Evolutionary conservation across 2,329 filamentous ascomycete genomes (phyloP).

Genomic region (Berkeleyomyces rouxiae): DNA sequence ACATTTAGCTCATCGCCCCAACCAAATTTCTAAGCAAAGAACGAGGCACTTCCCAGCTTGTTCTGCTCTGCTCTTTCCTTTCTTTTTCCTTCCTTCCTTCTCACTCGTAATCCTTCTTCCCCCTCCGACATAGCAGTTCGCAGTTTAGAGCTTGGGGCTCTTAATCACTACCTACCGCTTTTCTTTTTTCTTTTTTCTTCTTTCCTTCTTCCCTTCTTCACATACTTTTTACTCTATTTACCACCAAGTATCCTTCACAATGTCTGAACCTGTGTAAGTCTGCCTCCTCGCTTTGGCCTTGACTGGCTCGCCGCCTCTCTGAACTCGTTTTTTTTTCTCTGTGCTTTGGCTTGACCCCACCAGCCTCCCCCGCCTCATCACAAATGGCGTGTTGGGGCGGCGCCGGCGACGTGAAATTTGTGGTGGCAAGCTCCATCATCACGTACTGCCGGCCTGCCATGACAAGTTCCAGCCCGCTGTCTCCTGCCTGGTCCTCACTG

Average conservation of each 20-base stretch:
- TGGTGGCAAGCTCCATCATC: too few species aligned
- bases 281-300: slow-evolving; percentile 3
- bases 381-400: too few species aligned
- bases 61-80: slow-evolving; percentile 1
- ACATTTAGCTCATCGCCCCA: slow-evolving; percentile 9
- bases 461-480: too few species aligned
- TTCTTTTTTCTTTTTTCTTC: not conserved
- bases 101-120: not conserved
- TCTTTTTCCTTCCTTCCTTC: slow-evolving; percentile 3
- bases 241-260: slow-evolving; percentile 25
- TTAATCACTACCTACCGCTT: too few species aligned
- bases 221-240: not conserved
- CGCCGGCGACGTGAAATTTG: too few species aligned
- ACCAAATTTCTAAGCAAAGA: slow-evolving; percentile 4
- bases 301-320: not conserved
- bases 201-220: not conserved
- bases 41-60: not conserved
- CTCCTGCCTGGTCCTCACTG: too few species aligned
- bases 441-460: too few species aligned
- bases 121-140: slow-evolving; percentile 9
- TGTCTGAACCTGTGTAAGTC: slow-evolving; percentile 55
- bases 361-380: too few species aligned
- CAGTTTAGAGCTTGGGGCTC: slow-evolving; percentile 11
- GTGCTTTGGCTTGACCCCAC: too few species aligned
- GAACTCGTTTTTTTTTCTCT: not conserved